A percentile compares a stretch with the other conserved stretches of the same genome.
Conservation (phyloP, 1,284 basidiomycete genomes). For the Lentinula novae-zelandiae region DNA sequence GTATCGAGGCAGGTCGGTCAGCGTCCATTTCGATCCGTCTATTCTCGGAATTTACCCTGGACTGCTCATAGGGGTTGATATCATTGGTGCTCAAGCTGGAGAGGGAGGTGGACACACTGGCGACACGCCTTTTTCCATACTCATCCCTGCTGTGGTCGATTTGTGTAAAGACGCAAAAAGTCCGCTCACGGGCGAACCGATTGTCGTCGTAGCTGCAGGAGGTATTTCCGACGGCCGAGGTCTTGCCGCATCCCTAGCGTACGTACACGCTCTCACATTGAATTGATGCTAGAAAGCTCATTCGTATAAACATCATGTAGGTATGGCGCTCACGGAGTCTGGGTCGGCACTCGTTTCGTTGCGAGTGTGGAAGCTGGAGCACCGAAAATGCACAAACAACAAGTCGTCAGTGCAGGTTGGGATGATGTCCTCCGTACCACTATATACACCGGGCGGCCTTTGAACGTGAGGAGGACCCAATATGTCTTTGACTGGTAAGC, state of each 20-base stretch:
- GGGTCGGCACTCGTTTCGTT: slow-evolving; percentile 92
- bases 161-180: slow-evolving; percentile 59
- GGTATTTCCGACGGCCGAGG: slow-evolving; percentile 83
- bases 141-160: slow-evolving; percentile 79
- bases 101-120: slow-evolving; percentile 81
- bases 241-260: slow-evolving; percentile 76
- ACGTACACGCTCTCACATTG: slow-evolving; percentile 23
- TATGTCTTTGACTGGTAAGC: slow-evolving; percentile 69
- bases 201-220: slow-evolving; percentile 80
- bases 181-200: slow-evolving; percentile 73
- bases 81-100: slow-evolving; percentile 82
- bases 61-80: slow-evolving; percentile 61
- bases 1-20: slow-evolving; percentile 61
- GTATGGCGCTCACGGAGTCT: slow-evolving; percentile 79
- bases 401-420: slow-evolving; percentile 60
- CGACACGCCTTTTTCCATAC: slow-evolving; percentile 71
- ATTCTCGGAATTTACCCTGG: slow-evolving; percentile 4
- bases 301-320: slow-evolving; percentile 24
- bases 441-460: slow-evolving; percentile 81
- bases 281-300: not conserved
- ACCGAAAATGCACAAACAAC: slow-evolving; percentile 77
- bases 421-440: slow-evolving; percentile 72
- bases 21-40: not conserved
- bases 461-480: slow-evolving; percentile 75
- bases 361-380: slow-evolving; percentile 81